phyloP scores from a whole-genome alignment of 2,329 filamentous ascomycete species.

The Alternaria brassicae region DNA sequence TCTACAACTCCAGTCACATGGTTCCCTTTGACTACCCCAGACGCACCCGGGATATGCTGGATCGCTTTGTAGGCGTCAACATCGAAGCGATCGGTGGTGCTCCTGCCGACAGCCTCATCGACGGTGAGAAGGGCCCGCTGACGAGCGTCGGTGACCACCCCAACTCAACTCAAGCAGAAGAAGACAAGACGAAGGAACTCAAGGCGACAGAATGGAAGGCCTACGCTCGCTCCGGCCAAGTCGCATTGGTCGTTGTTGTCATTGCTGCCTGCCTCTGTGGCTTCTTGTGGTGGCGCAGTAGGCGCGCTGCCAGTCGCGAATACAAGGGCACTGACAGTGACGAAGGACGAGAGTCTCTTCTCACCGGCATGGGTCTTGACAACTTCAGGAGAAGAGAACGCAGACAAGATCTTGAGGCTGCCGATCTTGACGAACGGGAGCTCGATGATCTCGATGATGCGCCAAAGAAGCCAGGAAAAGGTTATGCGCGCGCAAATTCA shows the following conservation, averaged over 20 bases:
- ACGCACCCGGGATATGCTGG: slow-evolving; percentile 91
- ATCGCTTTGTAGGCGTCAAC: slow-evolving; percentile 93
- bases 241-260: slow-evolving; percentile 81
- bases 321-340: slow-evolving; percentile 55
- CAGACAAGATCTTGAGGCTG: slow-evolving; percentile 64
- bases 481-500: slow-evolving; percentile 26
- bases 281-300: slow-evolving; percentile 68
- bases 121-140: slow-evolving; percentile 81
- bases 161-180: slow-evolving; percentile 71
- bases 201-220: slow-evolving; percentile 87
- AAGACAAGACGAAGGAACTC: slow-evolving; percentile 74
- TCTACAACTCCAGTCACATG: slow-evolving; percentile 98
- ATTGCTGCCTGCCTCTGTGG: slow-evolving; percentile 77
- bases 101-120: slow-evolving; percentile 79
- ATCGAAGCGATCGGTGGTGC: slow-evolving; percentile 84
- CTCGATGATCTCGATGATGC: slow-evolving; percentile 60
- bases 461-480: slow-evolving; percentile 33
- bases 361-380: slow-evolving; percentile 55
- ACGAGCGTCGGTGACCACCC: slow-evolving; percentile 78
- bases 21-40: slow-evolving; percentile 93
- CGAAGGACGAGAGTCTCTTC: slow-evolving; percentile 55
- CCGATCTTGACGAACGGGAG: slow-evolving; percentile 68
- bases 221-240: slow-evolving; percentile 85
- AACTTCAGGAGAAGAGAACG: slow-evolving; percentile 55
- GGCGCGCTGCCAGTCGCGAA: slow-evolving; percentile 47